Evolutionary conservation across 345 rosid genomes (phyloP), one percentile per base, ranked within the genome.

Genomic region (Populus pruinosa): DNA sequence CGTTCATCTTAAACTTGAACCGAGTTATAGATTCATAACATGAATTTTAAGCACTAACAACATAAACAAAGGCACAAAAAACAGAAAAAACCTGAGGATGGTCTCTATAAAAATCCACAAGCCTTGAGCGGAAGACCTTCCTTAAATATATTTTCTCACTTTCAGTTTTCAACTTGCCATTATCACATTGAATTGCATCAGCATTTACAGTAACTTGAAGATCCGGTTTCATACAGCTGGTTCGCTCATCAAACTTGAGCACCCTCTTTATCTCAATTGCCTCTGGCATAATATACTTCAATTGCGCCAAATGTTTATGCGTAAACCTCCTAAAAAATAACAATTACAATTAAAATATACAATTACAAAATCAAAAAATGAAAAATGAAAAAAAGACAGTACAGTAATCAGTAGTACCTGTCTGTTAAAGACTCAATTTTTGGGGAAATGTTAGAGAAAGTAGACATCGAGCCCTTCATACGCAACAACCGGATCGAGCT

Each of bases 161-260:
- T 12, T 82, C 89, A 0, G 86, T 79, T 76, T 87, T 84, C 8
- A 55, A 73, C 14, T 80, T 83, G 18, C 71, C 80, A 44, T 81
- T 87, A 14, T 82, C 88, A 20, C 53, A 80, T 27, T 77, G 82
- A 31, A 92, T 59, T 2, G 89, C 90, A 71, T 90, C 87, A 5
- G 82, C 83, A 35, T 88, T 86, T 14, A 96, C 62, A 31, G 89
- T 79, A 44, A 96, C 79, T 61, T 89, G 85, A 80, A 96, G 93
- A 78, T 92, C 94, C 4, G 98, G 97, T 84, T 90, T 92, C 95
- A 90, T 89, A 49, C 95, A 92, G 33, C 91, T 70, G 14, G 90
- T 88, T 67, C 63, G 77, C 85, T 96, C 98, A 80, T 96, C 94
- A 73, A 86, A 78, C 66, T 73, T 63, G 17, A 88, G 82, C 18